Base-by-base conservation (phyloP, 1,284 basidiomycete species). In the Malassezia sympodialis region DNA sequence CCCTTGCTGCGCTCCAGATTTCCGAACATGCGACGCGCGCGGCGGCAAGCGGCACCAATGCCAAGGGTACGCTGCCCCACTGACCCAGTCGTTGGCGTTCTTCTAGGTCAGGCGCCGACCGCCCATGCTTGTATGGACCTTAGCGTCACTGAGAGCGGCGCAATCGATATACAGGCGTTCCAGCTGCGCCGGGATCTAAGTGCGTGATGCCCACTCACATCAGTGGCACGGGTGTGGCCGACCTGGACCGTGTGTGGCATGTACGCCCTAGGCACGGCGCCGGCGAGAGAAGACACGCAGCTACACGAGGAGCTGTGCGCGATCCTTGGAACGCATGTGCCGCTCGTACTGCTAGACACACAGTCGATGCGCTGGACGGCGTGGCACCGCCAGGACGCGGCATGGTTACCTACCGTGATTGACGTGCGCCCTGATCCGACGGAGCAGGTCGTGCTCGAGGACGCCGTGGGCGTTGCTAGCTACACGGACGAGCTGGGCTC, bases 21-120 rank as follows among this genome's bases (percentile, higher is more conserved):
- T 21, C 40, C 2, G 55, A 57, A 31, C 55, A 57, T 26, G 21
- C 19, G 7, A 35, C 30, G 21, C 47, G 54, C 27, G 28, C 19
- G 8, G 27, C 24, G 8, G 26, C 85, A 10, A 86, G 87, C 58
- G 81, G 86, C 86, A 60, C 41, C 80, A 64, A 28, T 46, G 8
- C 35, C 15, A 8, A 40, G 27, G 17, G 26, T 28, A 40, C 24
- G 46, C 39, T 19, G 4, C 50, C 17, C 28, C 44, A 41, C 50
- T 53, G 35, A 54, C 40, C 21, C 30, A 39, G 52, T 17, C 39
- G 43, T n/a, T 34, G 53, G 55, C 32, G 31, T 48, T 28, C 42
- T 21, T 8, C 14, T 19, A 53, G 43, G 50, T 32, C 44, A 39
- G 37, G 17, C 15, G 11, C 21, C 28, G 40, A n/a, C 1, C 10